phyloP scores from a whole-genome alignment of 179 eudicot genomes.

The Carnegiea gigantea region DNA sequence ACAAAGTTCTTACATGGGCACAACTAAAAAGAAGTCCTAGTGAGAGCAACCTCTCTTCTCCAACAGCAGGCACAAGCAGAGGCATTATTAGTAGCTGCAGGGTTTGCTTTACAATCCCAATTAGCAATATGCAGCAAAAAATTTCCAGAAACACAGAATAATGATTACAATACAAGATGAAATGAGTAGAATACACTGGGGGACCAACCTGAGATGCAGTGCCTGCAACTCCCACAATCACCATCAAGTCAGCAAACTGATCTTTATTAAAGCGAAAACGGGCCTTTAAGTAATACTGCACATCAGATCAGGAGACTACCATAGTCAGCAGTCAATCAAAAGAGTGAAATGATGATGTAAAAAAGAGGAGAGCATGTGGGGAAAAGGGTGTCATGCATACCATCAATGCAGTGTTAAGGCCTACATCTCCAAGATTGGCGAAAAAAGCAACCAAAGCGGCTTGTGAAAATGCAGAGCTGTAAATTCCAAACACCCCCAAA shows the following conservation, averaged over 20 bases:
- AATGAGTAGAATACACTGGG: not conserved
- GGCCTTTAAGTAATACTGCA: constrained; percentile 66
- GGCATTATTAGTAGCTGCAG: constrained; percentile 61
- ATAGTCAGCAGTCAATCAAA: constrained; percentile 36
- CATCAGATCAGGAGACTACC: constrained; percentile 16
- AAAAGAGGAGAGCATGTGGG: not conserved
- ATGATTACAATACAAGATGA: constrained; percentile 1
- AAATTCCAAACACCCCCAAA: not conserved
- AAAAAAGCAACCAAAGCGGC: constrained; percentile 47
- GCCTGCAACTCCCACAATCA: constrained; percentile 58
- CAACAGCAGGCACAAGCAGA: constrained; percentile 38
- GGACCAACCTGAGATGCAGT: constrained; percentile 53
- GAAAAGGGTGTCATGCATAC: constrained; percentile 20
- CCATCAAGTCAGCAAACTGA: constrained; percentile 71
- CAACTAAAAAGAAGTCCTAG: constrained; percentile 47
- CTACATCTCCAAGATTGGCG: constrained; percentile 37
- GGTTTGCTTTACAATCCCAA: not conserved
- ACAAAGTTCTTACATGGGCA: constrained; percentile 39
- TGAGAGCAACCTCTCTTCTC: constrained; percentile 52
- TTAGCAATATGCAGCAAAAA: not conserved
- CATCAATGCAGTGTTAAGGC: constrained; percentile 42
- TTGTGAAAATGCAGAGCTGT: constrained; percentile 48
- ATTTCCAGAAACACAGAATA: not conserved
- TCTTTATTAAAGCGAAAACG: constrained; percentile 59
- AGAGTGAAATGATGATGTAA: not conserved